Percentiles rank a stretch among this genome's conserved stretches.
Conservation (phyloP, 805 yeast species). For the Pichia deserticola region DNA sequence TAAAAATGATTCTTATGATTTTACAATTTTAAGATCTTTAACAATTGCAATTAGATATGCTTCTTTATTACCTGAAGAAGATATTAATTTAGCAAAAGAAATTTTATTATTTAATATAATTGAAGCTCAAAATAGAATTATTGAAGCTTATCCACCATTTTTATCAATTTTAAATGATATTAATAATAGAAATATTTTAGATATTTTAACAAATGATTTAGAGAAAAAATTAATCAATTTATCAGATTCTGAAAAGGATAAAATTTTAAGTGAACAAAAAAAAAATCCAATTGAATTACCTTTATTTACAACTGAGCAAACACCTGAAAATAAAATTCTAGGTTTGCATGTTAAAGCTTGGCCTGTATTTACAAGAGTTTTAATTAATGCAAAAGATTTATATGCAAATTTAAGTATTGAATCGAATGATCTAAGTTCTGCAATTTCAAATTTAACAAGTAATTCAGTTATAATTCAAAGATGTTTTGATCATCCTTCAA, state of each 20-base stretch:
- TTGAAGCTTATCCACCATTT: conserved; percentile 22
- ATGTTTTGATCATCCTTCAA: conserved; percentile 17
- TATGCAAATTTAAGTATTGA: conserved; percentile 22
- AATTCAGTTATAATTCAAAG: conserved; percentile 15
- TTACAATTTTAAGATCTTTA: conserved; percentile 16
- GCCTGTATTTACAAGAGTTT: conserved; percentile 21
- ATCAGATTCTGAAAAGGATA: conserved; percentile 5
- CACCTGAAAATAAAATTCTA: conserved; percentile 17
- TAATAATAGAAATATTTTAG: conserved; percentile 12
- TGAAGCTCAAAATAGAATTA: conserved; percentile 19
- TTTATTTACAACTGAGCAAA: conserved; percentile 15
- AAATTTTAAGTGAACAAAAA: conserved; percentile 10
- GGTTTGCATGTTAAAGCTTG: conserved; percentile 21
- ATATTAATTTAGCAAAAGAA: conserved; percentile 17
- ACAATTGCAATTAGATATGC: conserved; percentile 20
- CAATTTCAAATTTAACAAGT: conserved; percentile 14
- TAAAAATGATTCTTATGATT: conserved; percentile 10
- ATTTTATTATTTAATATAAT: conserved; percentile 17
- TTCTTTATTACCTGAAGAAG: conserved; percentile 16
- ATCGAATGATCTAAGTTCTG: conserved; percentile 17
- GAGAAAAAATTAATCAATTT: conserved; percentile 6
- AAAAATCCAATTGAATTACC: conserved; percentile 17
- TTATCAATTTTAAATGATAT: conserved; percentile 16
- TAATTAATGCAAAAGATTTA: conserved; percentile 20
- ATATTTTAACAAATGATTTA: conserved; percentile 10